A percentile compares a stretch with the other conserved stretches of the same genome.
phyloP scores from a whole-genome alignment of 352 stramenopile species.

The Pythium rishiriense region DNA sequence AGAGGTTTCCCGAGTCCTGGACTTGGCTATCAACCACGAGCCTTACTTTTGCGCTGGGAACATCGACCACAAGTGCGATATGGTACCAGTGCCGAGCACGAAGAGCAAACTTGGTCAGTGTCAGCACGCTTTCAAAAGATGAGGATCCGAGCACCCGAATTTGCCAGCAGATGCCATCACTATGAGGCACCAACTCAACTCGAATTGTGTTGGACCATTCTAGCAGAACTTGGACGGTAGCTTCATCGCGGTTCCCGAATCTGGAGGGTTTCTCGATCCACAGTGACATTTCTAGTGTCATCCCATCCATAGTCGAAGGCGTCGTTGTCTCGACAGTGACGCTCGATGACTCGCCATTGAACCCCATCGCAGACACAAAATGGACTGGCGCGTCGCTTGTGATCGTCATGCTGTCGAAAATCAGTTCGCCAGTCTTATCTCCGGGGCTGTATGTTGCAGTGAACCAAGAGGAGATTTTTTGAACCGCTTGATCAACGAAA shows the following conservation, averaged over 20 bases:
- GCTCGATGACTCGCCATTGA: constrained; percentile 8
- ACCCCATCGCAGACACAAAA: constrained; percentile 16
- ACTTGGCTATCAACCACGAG: not conserved
- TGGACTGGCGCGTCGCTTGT: constrained; percentile 23
- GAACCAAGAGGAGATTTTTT: not conserved
- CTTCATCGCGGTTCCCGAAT: no score
- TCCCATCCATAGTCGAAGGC: constrained; percentile 18
- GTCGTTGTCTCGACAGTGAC: constrained; percentile 25
- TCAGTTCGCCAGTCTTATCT: not conserved
- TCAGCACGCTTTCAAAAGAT: constrained; percentile 11
- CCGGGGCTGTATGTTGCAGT: not conserved
- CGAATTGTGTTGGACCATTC: constrained; percentile 12
- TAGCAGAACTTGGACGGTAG: constrained; percentile 3
- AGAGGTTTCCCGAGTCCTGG: not conserved
- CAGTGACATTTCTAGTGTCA: constrained; percentile 51
- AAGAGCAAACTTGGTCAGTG: constrained; percentile 6
- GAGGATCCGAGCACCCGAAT: not conserved
- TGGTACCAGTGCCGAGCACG: constrained; percentile 6
- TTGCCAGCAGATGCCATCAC: constrained; percentile 9
- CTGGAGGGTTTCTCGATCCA: constrained; percentile 25
- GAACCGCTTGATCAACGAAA: not conserved
- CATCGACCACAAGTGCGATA: constrained; percentile 1
- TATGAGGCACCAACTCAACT: constrained; percentile 9
- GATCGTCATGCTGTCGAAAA: not conserved
- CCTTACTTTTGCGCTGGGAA: not conserved